phyloP scores from a whole-genome alignment of 768 basidiomycete genomes.

The Boletellus ananiceps region DNA sequence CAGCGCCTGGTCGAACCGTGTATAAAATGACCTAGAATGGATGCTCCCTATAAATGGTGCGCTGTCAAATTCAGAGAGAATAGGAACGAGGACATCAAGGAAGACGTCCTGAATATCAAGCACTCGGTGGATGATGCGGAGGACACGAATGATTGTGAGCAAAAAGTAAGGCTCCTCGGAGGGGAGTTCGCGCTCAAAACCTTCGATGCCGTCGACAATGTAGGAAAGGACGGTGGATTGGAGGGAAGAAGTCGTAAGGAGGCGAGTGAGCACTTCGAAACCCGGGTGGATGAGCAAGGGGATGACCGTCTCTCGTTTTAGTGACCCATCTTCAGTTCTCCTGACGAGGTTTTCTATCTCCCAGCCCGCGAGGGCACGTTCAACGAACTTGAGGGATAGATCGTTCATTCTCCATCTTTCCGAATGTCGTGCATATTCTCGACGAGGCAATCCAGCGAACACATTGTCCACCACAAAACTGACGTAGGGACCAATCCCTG shows the following conservation, averaged over 20 bases:
- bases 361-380: constrained; percentile 77
- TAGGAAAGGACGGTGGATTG: constrained; percentile 74
- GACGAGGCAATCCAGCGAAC: constrained; percentile 66
- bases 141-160: constrained; percentile 70
- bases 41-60: constrained; percentile 49
- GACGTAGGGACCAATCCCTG: constrained; percentile 78
- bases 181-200: constrained; percentile 66
- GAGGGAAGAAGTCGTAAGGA: constrained; percentile 68
- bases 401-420: constrained; percentile 89
- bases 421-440: constrained; percentile 69
- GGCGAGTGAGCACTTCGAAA: constrained; percentile 75
- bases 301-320: constrained; percentile 50
- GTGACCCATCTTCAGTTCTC: constrained; percentile 46
- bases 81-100: constrained; percentile 80
- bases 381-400: constrained; percentile 77
- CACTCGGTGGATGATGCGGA: constrained; percentile 76
- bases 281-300: constrained; percentile 76
- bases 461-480: constrained; percentile 90
- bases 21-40: constrained; percentile 66
- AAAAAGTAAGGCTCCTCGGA: constrained; percentile 69
- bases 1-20: constrained; percentile 68
- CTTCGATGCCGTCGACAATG: constrained; percentile 74
- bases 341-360: constrained; percentile 70
- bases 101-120: constrained; percentile 87
- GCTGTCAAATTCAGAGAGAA: constrained; percentile 63